A percentile compares a stretch with the other conserved stretches of the same genome.
Conservation (phyloP, 257 asterid species). For the Coffea eugenioides region DNA sequence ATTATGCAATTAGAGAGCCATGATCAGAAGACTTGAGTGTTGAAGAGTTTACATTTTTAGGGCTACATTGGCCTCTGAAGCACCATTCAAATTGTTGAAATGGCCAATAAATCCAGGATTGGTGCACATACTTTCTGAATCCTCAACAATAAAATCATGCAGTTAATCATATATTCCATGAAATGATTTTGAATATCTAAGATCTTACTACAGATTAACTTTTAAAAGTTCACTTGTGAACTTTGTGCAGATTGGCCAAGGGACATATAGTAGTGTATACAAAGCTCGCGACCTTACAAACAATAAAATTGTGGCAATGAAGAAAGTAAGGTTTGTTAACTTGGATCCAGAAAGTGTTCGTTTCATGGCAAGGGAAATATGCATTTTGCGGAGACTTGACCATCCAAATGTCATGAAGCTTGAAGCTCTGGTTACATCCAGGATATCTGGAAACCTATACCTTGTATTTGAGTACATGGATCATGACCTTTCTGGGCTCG, state of each 20-base stretch:
- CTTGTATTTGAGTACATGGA: slow-evolving; percentile 98
- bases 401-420: slow-evolving; percentile 95
- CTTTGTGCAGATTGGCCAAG: slow-evolving; percentile 83
- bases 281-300: slow-evolving; percentile 70
- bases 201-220: not conserved
- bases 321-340: slow-evolving; percentile 78
- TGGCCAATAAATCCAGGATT: not conserved
- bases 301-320: slow-evolving; percentile 78
- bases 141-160: not conserved
- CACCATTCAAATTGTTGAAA: not conserved
- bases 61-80: not conserved
- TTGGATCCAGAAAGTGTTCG: slow-evolving; percentile 97
- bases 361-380: slow-evolving; percentile 93
- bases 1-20: not conserved
- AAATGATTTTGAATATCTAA: not conserved
- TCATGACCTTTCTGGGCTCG: slow-evolving; percentile 95
- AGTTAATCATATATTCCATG: not conserved
- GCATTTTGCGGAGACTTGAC: slow-evolving; percentile 68
- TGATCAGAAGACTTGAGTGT: not conserved
- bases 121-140: not conserved
- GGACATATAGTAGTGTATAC: slow-evolving; percentile 95
- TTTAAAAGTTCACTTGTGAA: not conserved
- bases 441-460: slow-evolving; percentile 71
- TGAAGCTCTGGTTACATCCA: slow-evolving; percentile 76
- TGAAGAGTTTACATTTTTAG: not conserved